Percentiles rank a stretch among this genome's conserved stretches.
phyloP scores from a whole-genome alignment of 306 rosid species.

The Datisca glomerata region DNA sequence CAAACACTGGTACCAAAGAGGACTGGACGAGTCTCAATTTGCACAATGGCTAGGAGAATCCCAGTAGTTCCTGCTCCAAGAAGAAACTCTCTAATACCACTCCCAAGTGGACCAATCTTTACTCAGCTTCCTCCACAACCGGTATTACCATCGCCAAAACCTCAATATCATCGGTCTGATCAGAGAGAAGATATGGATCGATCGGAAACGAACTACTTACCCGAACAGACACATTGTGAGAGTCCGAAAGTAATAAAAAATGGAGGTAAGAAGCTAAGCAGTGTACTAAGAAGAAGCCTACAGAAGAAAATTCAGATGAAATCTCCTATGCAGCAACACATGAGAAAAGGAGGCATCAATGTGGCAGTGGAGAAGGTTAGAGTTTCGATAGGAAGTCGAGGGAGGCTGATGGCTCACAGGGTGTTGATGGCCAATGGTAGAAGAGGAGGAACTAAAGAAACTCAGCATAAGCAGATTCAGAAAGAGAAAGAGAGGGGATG shows the following conservation, averaged over 20 bases:
- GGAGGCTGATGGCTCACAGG: constrained; percentile 45
- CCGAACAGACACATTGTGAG: constrained; percentile 37
- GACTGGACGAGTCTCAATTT: constrained; percentile 66
- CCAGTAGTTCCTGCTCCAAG: constrained; percentile 48
- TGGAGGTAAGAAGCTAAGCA: constrained; percentile 54
- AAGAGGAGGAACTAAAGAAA: constrained; percentile 48
- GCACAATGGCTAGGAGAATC: constrained; percentile 39
- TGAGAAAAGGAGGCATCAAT: constrained; percentile 69
- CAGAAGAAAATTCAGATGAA: constrained; percentile 52
- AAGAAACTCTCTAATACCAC: constrained; percentile 79
- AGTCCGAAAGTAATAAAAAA: constrained; percentile 60
- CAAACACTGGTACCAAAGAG: constrained; percentile 40
- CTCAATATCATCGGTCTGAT: constrained; percentile 27
- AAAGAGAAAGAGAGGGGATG: constrained; percentile 96
- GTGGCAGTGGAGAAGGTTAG: constrained; percentile 83
- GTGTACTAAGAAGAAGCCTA: constrained; percentile 57
- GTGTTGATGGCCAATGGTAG: constrained; percentile 39
- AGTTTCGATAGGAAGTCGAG: constrained; percentile 78
- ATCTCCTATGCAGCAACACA: constrained; percentile 60
- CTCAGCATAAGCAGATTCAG: constrained; percentile 42
- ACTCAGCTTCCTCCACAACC: constrained; percentile 35
- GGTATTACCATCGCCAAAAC: constrained; percentile 26
- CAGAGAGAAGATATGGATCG: constrained; percentile 38
- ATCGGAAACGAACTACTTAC: constrained; percentile 29
- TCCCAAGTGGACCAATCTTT: constrained; percentile 41